Base-by-base conservation (phyloP, 805 yeast species). In the Phaffomyces opuntiae region DNA sequence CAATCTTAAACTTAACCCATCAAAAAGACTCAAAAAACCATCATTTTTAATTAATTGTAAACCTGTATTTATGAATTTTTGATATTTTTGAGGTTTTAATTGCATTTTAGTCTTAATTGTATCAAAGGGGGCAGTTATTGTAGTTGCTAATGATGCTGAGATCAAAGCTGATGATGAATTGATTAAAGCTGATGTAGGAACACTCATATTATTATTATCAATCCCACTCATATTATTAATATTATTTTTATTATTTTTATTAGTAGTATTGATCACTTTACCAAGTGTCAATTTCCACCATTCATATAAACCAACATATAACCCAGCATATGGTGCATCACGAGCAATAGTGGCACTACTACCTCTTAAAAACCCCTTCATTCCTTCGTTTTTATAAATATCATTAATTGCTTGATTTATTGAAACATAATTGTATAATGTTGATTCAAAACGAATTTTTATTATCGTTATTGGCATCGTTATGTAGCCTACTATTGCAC, bases 251-350 rank as follows among this genome's bases (percentile, higher is more conserved):
- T 36, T 36, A 13, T n/a, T n/a, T n/a, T n/a, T n/a, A n/a, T n/a
- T n/a, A n/a, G n/a, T n/a, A n/a, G n/a, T n/a, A n/a, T 7, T 32
- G 13, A 34, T 21, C 46, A 45, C 40, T 46, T 13, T 52, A 5
- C 91, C 88, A 8, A 82, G 47, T 5, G 72, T 37, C 9, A 69
- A 71, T 59, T 89, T 89, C 44, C 81, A 72, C 47, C 81, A 73
- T 59, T 91, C 97, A 63, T 91, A 91, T 51, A 89, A 76, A 34
- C 89, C 65, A 27, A 93, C 88, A 57, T 93, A 91, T 5, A 93
- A 60, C 0, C 99, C 99, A 7, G 99, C 97, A 62, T 93, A 87
- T 0, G 99, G 99, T 24, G 96, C 95, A 65, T 93, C 99, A 51
- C 99, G 68, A 12, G 87, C 74, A 49, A 83, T 74, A 0, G 99